Conservation (phyloP, 352 stramenopile genomes). For the Thalassiosira allenii region DNA sequence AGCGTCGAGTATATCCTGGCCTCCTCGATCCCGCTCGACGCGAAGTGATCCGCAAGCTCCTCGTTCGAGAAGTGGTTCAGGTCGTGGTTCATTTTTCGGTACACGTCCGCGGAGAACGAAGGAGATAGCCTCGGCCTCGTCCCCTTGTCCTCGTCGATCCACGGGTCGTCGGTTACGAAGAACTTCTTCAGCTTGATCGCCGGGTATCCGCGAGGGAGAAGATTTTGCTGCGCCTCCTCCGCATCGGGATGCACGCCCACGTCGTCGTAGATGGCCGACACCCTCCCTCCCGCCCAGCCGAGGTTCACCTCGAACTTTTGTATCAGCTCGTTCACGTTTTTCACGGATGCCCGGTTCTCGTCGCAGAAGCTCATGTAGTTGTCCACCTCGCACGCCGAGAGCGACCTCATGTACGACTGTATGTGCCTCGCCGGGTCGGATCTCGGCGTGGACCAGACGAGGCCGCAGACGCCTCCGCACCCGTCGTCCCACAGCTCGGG, state of each 20-base stretch:
- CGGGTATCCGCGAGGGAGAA: constrained; percentile 38
- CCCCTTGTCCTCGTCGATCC: constrained; percentile 20
- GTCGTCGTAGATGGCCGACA: constrained; percentile 44
- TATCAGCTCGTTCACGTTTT: constrained; percentile 55
- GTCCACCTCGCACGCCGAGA: constrained; percentile 35
- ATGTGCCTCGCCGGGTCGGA: constrained; percentile 31
- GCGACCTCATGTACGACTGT: constrained; percentile 44
- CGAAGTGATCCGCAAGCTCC: constrained; percentile 49
- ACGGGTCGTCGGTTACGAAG: constrained; percentile 51
- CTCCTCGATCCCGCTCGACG: constrained; percentile 27
- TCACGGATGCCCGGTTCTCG: background rate
- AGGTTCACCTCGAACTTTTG: constrained; percentile 46
- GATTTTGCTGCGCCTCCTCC: constrained; percentile 26
- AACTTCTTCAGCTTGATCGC: constrained; percentile 64
- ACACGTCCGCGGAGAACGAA: constrained; percentile 27
- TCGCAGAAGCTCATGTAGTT: constrained; percentile 23
- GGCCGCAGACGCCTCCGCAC: constrained; percentile 39
- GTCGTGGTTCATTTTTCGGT: constrained; percentile 52
- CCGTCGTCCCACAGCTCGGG: constrained; percentile 36
- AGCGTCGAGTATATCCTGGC: constrained; percentile 47
- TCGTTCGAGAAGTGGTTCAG: constrained; percentile 41
- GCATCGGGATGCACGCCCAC: constrained; percentile 44
- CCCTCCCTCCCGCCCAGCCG: constrained; percentile 17
- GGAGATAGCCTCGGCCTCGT: constrained; percentile 20
- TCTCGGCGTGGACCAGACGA: constrained; percentile 35